Evolutionary conservation across 169 alveolate species (phyloP).

Genomic region (Cryptosporidium meleagridis): DNA sequence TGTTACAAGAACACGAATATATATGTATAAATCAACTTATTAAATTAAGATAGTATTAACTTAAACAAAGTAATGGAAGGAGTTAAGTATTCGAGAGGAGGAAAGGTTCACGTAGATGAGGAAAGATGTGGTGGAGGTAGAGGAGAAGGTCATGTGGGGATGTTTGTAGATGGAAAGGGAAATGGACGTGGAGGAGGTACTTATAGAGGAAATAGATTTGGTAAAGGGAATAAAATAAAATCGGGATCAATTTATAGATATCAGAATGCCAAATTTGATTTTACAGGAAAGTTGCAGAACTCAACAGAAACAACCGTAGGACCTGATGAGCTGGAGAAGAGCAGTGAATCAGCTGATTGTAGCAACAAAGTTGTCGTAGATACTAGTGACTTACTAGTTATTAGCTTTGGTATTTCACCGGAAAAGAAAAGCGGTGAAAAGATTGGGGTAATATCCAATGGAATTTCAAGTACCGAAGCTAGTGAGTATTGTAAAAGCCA

Average conservation of each 20-base stretch:
- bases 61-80: conserved; percentile 1
- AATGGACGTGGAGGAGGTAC: neutral
- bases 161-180: neutral
- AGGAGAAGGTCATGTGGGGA: neutral
- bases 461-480: conserved; percentile 11
- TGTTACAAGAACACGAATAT: neutral
- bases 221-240: neutral
- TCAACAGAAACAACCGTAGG: neutral
- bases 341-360: neutral
- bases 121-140: neutral
- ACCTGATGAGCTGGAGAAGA: neutral
- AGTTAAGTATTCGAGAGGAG: conserved; percentile 1
- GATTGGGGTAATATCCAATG: neutral
- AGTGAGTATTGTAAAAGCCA: conserved; percentile 28
- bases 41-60: neutral
- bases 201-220: neutral
- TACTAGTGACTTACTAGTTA: neutral
- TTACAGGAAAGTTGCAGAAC: neutral
- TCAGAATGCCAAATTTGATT: neutral
- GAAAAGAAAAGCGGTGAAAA: neutral
- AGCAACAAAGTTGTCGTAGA: neutral
- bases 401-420: neutral
- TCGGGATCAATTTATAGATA: neutral
- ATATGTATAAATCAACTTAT: neutral
- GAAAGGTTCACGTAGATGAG: neutral